Percentiles rank a stretch among this genome's conserved stretches.
phyloP scores from a whole-genome alignment of 768 basidiomycete species.

The Hypholoma fasciculare region DNA sequence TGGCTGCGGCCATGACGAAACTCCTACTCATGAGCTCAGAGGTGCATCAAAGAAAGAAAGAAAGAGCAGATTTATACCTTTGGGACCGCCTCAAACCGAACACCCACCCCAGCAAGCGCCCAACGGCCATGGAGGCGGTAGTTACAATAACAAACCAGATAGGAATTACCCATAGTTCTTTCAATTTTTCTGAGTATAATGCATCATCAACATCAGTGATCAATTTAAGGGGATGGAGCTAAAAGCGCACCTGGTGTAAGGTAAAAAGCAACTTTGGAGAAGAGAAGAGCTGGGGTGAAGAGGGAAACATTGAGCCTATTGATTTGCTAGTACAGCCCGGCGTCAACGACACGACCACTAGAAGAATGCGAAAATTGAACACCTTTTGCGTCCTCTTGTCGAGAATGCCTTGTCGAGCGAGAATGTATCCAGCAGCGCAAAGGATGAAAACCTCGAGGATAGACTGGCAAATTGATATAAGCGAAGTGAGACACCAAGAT shows the following conservation, averaged over 20 bases:
- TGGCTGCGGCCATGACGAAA: conserved; percentile 79
- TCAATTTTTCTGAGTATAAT: conserved; percentile 57
- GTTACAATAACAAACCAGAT: conserved; percentile 85
- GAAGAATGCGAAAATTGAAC: not conserved
- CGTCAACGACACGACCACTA: conserved; percentile 1
- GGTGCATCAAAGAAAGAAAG: not conserved
- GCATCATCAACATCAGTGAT: not conserved
- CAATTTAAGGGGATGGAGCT: not conserved
- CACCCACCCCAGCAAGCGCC: conserved; percentile 59
- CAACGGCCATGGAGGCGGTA: conserved; percentile 64
- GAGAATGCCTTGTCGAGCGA: conserved; percentile 77
- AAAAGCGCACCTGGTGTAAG: conserved; percentile 63
- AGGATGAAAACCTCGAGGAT: conserved; percentile 88
- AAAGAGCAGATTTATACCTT: conserved; percentile 41
- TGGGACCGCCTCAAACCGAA: conserved; percentile 76
- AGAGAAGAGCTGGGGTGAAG: conserved; percentile 85
- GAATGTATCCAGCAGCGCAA: conserved; percentile 80
- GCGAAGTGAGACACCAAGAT: not conserved
- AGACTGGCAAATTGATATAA: conserved; percentile 54
- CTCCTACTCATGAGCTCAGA: conserved; percentile 41
- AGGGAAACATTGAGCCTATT: conserved; percentile 85
- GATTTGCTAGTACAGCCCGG: conserved; percentile 51
- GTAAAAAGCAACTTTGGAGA: conserved; percentile 95
- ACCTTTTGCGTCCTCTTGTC: conserved; percentile 92
- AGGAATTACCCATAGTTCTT: conserved; percentile 84